Conservation (phyloP, 495 filamentous ascomycete genomes). For the Talaromyces ruber region DNA sequence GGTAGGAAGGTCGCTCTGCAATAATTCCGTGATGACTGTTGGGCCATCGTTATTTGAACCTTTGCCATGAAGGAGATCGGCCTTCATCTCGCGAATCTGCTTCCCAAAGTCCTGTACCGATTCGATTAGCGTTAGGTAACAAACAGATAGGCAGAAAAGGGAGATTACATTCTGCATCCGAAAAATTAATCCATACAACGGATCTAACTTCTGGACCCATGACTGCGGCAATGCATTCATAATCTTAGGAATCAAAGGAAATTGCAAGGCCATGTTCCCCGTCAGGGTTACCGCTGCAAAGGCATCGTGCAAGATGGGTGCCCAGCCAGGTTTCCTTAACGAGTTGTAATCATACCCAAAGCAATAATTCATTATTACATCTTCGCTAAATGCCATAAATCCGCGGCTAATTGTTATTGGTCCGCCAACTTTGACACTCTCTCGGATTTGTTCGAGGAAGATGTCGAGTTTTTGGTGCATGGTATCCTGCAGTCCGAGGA, state of each 20-base stretch:
- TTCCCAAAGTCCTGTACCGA: neutral
- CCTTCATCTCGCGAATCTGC: slow-evolving; percentile 1
- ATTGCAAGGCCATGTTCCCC: slow-evolving; percentile 7
- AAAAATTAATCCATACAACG: slow-evolving; percentile 4
- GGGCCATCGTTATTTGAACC: slow-evolving; percentile 4
- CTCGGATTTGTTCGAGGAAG: neutral
- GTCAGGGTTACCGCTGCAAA: neutral
- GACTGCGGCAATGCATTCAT: slow-evolving; percentile 4
- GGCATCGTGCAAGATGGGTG: neutral
- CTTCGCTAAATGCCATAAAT: slow-evolving; percentile 19
- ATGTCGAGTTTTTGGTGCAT: neutral
- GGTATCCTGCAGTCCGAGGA: neutral
- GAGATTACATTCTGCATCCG: slow-evolving; percentile 5
- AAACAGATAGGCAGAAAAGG: neutral
- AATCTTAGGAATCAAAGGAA: slow-evolving; percentile 3
- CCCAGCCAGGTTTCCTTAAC: neutral
- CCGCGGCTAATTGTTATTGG: slow-evolving; percentile 16
- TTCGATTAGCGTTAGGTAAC: neutral
- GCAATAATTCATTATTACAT: slow-evolving; percentile 36
- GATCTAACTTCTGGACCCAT: slow-evolving; percentile 1
- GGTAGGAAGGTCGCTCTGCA: slow-evolving; percentile 17
- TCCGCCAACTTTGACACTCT: neutral
- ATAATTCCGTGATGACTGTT: slow-evolving; percentile 29
- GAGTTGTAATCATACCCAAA: slow-evolving; percentile 15
- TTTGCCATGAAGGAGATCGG: neutral